Evolutionary conservation across 2,329 filamentous ascomycete genomes (phyloP).

Genomic region (Zalaria sp.): DNA sequence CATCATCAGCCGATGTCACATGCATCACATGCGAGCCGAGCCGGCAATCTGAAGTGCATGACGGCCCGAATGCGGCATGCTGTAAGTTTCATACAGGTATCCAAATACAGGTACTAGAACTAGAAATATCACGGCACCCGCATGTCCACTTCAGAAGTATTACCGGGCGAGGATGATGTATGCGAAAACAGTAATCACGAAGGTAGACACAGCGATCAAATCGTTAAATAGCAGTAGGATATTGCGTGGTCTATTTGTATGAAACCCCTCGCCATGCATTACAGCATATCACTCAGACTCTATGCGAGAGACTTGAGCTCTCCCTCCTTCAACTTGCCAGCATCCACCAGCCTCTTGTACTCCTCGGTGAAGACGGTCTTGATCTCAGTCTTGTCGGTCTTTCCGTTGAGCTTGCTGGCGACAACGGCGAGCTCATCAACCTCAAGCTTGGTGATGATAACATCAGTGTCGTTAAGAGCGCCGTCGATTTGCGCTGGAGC

Average conservation of each 20-base stretch:
- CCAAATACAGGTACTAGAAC: too few relatives aligned
- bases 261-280: too few relatives aligned
- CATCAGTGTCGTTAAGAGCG: constrained; percentile 74
- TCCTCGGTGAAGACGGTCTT: constrained; percentile 71
- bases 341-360: constrained; percentile 61
- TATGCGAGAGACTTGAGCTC: constrained; percentile 50
- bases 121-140: too few relatives aligned
- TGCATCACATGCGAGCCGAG: not conserved
- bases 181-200: too few relatives aligned
- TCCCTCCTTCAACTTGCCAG: constrained; percentile 74
- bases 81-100: too few relatives aligned
- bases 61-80: too few relatives aligned
- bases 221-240: too few relatives aligned
- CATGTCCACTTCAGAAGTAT: too few relatives aligned
- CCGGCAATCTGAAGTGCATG: not conserved
- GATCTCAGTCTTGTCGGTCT: constrained; percentile 69
- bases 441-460: constrained; percentile 77
- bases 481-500: constrained; percentile 67
- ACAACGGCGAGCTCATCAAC: constrained; percentile 78
- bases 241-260: too few relatives aligned
- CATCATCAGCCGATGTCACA: not conserved
- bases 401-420: constrained; percentile 63
- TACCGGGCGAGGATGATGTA: too few relatives aligned
- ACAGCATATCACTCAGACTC: not conserved
- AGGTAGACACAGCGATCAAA: too few relatives aligned